These are phyloP conservation scores for Skeletonema potamos DNA, from an alignment of 108 stramenopile genomes.

Conservation along the genomic window DNA sequence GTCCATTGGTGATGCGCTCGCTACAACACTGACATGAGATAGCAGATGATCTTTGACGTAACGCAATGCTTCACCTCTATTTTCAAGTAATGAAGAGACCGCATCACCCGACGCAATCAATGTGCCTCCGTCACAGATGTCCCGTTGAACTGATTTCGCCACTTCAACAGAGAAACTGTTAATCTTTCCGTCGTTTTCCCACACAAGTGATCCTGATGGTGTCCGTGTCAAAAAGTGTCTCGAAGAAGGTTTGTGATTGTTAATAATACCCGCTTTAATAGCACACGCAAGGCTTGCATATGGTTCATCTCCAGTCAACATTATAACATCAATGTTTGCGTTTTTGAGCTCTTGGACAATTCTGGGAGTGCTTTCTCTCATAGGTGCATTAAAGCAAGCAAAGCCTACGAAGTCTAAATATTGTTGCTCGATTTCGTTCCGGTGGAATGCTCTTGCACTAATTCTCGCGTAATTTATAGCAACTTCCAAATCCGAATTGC, in stretches of 20 bases:
- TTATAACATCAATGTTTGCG: slow-evolving; percentile 46
- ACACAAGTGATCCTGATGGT: not conserved
- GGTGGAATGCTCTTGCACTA: slow-evolving; percentile 24
- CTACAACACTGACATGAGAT: slow-evolving; percentile 41
- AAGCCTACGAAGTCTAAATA: slow-evolving; percentile 47
- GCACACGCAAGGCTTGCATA: slow-evolving; percentile 54
- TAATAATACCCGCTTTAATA: slow-evolving; percentile 34
- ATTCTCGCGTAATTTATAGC: slow-evolving; percentile 16
- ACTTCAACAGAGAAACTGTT: slow-evolving; percentile 7
- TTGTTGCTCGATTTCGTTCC: slow-evolving; percentile 44
- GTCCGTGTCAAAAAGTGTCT: slow-evolving; percentile 43
- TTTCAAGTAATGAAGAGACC: slow-evolving; percentile 39
- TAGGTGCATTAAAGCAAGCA: slow-evolving; percentile 63
- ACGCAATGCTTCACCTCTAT: slow-evolving; percentile 3
- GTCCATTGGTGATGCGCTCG: slow-evolving; percentile 56
- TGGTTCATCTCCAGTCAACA: slow-evolving; percentile 70
- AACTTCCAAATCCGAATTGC: slow-evolving; percentile 10
- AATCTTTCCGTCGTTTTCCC: slow-evolving; percentile 12
- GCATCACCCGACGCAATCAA: slow-evolving; percentile 51
- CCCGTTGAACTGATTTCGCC: slow-evolving; percentile 2
- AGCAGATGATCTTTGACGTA: slow-evolving; percentile 8
- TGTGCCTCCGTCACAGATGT: slow-evolving; percentile 16
- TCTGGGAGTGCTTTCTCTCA: slow-evolving; percentile 50
- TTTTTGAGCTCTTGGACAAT: slow-evolving; percentile 46
- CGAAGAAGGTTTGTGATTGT: not conserved